These are phyloP conservation scores for Knufia petricola DNA, from an alignment of 2,329 filamentous ascomycete species.

Conservation along the genomic window DNA sequence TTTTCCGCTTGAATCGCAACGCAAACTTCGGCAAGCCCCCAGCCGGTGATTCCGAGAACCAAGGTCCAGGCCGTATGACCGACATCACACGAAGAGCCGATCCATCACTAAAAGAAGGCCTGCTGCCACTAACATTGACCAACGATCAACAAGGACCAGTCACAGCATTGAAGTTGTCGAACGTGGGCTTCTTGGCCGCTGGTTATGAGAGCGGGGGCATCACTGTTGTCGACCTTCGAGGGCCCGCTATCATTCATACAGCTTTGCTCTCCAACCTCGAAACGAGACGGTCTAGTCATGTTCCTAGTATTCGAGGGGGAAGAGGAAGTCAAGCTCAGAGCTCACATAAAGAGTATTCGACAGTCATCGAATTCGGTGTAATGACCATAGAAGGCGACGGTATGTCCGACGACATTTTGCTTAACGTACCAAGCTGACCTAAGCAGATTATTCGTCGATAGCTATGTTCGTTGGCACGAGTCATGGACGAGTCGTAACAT, in stretches of 20 bases:
- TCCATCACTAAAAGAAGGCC: conserved; percentile 62
- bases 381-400: conserved; percentile 86
- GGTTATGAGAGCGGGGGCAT: conserved; percentile 77
- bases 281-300: conserved; percentile 66
- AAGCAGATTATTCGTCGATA: conserved; percentile 75
- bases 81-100: conserved; percentile 67
- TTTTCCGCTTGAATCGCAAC: conserved; percentile 86
- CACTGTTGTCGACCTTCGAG: conserved; percentile 76
- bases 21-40: conserved; percentile 51
- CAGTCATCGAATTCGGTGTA: conserved; percentile 78
- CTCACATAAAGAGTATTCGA: conserved; percentile 60
- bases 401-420: conserved; percentile 24
- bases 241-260: conserved; percentile 73
- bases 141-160: conserved; percentile 76
- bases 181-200: conserved; percentile 81
- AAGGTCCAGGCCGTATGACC: conserved; percentile 60
- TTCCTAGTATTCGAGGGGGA: conserved; percentile 38
- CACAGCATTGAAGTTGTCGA: conserved; percentile 71
- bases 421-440: conserved; percentile 22
- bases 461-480: conserved; percentile 85
- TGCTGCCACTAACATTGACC: conserved; percentile 71
- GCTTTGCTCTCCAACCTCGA: conserved; percentile 62
- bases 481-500: conserved; percentile 71
- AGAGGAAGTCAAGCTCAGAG: conserved; percentile 38
- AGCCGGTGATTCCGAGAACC: conserved; percentile 39